These are phyloP conservation scores for Malassezia furfur DNA, from an alignment of 1,284 basidiomycete genomes.

Conservation along the genomic window DNA sequence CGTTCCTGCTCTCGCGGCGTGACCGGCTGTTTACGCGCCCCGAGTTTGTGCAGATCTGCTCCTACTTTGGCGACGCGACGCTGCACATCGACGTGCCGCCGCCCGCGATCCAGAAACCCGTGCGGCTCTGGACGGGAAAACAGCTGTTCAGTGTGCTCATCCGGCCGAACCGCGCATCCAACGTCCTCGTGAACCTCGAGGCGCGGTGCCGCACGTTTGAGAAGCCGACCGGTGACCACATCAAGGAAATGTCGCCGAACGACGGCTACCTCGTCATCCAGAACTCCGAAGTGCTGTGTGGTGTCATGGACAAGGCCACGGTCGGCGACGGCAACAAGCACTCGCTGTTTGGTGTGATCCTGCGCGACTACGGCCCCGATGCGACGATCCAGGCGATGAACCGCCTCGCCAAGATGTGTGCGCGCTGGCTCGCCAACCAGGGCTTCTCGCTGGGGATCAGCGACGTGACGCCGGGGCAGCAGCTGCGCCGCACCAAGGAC, in stretches of 20 bases:
- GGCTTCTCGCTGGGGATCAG: conserved; percentile 98
- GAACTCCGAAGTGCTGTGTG: conserved; percentile 98
- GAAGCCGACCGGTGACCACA: conserved; percentile 59
- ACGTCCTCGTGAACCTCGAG: conserved; percentile 76
- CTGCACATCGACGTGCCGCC: conserved; percentile 90
- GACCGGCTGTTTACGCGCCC: conserved; percentile 88
- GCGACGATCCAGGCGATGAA: conserved; percentile 95
- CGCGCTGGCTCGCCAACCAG: conserved; percentile 88
- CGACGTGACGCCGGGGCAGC: conserved; percentile 90
- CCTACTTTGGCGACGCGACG: conserved; percentile 83
- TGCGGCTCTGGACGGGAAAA: conserved; percentile 92
- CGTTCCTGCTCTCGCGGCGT: conserved; percentile 82
- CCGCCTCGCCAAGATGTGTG: conserved; percentile 85
- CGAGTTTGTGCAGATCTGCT: conserved; percentile 93
- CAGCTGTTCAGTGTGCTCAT: conserved; percentile 95
- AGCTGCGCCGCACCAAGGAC: conserved; percentile 72
- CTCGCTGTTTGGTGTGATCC: conserved; percentile 93
- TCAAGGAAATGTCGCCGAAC: conserved; percentile 81
- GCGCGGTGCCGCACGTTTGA: conserved; percentile 89
- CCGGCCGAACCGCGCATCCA: conserved; percentile 77
- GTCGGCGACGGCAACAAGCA: conserved; percentile 99
- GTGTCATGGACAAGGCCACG: conserved; percentile 96
- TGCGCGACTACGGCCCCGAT: conserved; percentile 90
- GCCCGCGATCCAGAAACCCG: conserved; percentile 86
- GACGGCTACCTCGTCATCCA: conserved; percentile 96